Base-by-base conservation (phyloP, 1,284 basidiomycete species). In the Acaromyces ingoldii region DNA sequence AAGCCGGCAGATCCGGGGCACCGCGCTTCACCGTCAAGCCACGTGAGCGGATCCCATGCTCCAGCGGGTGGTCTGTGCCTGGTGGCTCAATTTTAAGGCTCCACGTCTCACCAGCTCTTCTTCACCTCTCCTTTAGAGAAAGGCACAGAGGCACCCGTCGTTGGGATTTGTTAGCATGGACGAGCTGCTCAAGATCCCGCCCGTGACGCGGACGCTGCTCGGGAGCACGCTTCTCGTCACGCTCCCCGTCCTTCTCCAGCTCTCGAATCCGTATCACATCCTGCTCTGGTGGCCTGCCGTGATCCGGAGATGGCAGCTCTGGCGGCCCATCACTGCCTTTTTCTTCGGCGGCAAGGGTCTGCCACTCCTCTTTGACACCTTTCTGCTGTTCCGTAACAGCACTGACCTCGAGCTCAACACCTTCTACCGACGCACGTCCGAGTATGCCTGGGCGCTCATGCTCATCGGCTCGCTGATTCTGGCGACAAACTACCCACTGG, bases 291-390 rank as follows among this genome's bases (percentile, higher is more conserved):
- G 76, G 53, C 67, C 78, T 1, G 62, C 80, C 1, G 79, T 87
- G 15, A 77, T 76, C 6, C 65, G 76, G 49, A 61, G 63, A 17
- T 58, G 52, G 31, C 72, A 91, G 83, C 24, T 91, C 44, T 90
- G 88, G 87, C 80, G 89, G 62, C 62, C 86, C 9, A 82, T 83
- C 66, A 85, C 87, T 1, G 84, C 83, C 44, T 86, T 90, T 79
- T 88, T 90, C 70, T 78, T 85, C 24, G 88, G 85, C 63, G 81
- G 69, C 0, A 13, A 30, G 2, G 68, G 63, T 11, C 51, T 72
- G 15, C 44, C 57, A n/a, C 47, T 74, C n/a, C 40, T 74, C 13
- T 67, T 70, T 25, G 69, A 71, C 30, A 31, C 57, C n/a, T 52
- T 72, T 28, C 28, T 70, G 31, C 56, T 74, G 17, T 71, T 51